These are phyloP conservation scores for Saccharum officinarum DNA, from an alignment of 176 grass and related monocot species.

Conservation along the genomic window DNA sequence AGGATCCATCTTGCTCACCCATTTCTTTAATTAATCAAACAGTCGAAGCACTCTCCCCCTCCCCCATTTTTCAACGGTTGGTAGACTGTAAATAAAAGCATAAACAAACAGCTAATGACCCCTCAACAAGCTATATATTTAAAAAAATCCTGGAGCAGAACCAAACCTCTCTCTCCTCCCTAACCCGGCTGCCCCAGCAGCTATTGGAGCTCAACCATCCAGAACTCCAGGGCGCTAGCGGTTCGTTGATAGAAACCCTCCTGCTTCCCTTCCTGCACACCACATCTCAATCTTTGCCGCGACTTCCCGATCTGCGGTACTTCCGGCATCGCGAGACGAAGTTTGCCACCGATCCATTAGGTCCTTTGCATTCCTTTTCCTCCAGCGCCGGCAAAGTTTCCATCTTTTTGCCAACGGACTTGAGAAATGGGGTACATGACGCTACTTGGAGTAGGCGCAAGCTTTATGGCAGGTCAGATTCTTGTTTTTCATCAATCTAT, in stretches of 20 bases:
- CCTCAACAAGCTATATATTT: constrained; percentile 34
- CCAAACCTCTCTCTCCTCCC: constrained; percentile 26
- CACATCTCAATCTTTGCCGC: constrained; percentile 41
- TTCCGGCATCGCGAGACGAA: constrained; percentile 27
- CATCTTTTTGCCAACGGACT: constrained; percentile 26
- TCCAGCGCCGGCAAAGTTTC: constrained; percentile 20
- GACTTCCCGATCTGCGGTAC: constrained; percentile 42
- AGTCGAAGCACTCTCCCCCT: not conserved
- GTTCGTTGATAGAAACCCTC: constrained; percentile 29
- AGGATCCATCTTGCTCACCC: constrained; percentile 29
- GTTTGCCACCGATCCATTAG: constrained; percentile 25
- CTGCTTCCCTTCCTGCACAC: constrained; percentile 21
- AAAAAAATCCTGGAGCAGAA: constrained; percentile 15
- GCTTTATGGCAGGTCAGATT: constrained; percentile 47
- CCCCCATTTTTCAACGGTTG: constrained; percentile 54
- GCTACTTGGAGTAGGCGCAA: constrained; percentile 46
- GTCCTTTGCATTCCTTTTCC: constrained; percentile 22
- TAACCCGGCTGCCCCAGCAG: constrained; percentile 19
- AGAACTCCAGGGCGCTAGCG: constrained; percentile 32
- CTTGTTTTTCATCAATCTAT: constrained; percentile 11
- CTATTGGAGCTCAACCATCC: constrained; percentile 52
- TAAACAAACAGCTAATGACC: constrained; percentile 47
- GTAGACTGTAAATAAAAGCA: constrained; percentile 39
- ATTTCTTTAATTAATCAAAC: constrained; percentile 12
- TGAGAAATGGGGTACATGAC: constrained; percentile 33